Percentiles rank a stretch among this genome's conserved stretches.
phyloP scores from a whole-genome alignment of 805 yeast species.

The Wickerhamiella azyma region DNA sequence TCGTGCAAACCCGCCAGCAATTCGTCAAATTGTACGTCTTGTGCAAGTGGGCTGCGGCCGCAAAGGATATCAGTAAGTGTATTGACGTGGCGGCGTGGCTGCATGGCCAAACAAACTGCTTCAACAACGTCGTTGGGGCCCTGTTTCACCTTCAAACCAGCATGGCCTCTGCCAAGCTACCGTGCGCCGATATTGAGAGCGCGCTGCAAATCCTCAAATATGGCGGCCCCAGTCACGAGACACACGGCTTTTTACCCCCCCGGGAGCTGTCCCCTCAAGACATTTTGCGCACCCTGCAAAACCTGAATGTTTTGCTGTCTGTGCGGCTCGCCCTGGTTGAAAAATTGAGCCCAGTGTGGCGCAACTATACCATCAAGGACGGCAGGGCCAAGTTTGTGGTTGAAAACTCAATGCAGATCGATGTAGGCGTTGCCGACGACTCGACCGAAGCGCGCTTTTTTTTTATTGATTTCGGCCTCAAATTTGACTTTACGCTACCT shows the following conservation, averaged over 20 bases:
- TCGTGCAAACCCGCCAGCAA: slow-evolving; percentile 67
- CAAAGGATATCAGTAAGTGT: slow-evolving; percentile 55
- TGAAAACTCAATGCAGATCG: slow-evolving; percentile 53
- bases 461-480: slow-evolving; percentile 60
- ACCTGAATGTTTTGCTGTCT: slow-evolving; percentile 59
- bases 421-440: slow-evolving; percentile 62
- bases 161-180: slow-evolving; percentile 77
- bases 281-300: slow-evolving; percentile 46
- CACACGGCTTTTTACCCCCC: slow-evolving; percentile 42
- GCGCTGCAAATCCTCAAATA: slow-evolving; percentile 70
- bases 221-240: slow-evolving; percentile 64
- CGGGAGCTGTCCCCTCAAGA: slow-evolving; percentile 39
- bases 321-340: slow-evolving; percentile 55
- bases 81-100: slow-evolving; percentile 86
- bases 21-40: slow-evolving; percentile 74
- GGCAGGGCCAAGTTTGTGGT: slow-evolving; percentile 63
- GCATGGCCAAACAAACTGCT: slow-evolving; percentile 61
- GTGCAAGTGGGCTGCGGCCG: slow-evolving; percentile 73
- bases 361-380: slow-evolving; percentile 50
- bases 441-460: slow-evolving; percentile 52
- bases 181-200: slow-evolving; percentile 80
- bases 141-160: slow-evolving; percentile 55
- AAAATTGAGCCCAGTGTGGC: slow-evolving; percentile 48
- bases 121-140: slow-evolving; percentile 47
- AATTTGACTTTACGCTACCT: slow-evolving; percentile 29